Evolutionary conservation across 83 land plant species (phyloP).

Genomic region (Thuja plicata): DNA sequence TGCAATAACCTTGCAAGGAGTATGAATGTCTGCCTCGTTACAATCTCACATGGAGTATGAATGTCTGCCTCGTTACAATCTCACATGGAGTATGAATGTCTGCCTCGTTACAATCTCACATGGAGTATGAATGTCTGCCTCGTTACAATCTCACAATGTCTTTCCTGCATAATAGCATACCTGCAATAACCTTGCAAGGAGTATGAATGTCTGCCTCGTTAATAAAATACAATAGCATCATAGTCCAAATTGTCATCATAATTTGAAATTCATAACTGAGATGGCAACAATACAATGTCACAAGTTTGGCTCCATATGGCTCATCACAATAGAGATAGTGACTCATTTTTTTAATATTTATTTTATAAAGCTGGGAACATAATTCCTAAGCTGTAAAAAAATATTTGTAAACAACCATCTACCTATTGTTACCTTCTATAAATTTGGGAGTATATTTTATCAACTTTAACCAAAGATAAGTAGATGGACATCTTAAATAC

Average conservation of each 20-base stretch:
- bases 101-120: too few relatives aligned
- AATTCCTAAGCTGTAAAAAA: not conserved
- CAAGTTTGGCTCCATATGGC: not conserved
- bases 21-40: conserved; percentile 84
- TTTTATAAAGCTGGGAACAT: not conserved
- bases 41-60: conserved; percentile 91
- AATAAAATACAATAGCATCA: not conserved
- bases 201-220: conserved; percentile 81
- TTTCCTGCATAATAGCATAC: conserved; percentile 20
- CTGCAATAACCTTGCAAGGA: conserved; percentile 88
- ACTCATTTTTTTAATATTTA: not conserved
- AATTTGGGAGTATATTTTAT: not conserved
- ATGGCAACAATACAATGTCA: not conserved
- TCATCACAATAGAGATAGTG: not conserved
- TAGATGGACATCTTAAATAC: not conserved
- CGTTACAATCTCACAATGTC: conserved; percentile 51
- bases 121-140: too few relatives aligned
- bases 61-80: too few relatives aligned
- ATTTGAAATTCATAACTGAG: not conserved
- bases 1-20: conserved; percentile 85
- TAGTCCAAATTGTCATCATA: not conserved
- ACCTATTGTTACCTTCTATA: not conserved
- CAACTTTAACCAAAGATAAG: not conserved
- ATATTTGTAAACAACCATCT: not conserved
- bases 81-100: too few relatives aligned